Percentiles rank a stretch among this genome's conserved stretches.
phyloP scores from a whole-genome alignment of 306 rosid species.

The Vicia sativa region DNA sequence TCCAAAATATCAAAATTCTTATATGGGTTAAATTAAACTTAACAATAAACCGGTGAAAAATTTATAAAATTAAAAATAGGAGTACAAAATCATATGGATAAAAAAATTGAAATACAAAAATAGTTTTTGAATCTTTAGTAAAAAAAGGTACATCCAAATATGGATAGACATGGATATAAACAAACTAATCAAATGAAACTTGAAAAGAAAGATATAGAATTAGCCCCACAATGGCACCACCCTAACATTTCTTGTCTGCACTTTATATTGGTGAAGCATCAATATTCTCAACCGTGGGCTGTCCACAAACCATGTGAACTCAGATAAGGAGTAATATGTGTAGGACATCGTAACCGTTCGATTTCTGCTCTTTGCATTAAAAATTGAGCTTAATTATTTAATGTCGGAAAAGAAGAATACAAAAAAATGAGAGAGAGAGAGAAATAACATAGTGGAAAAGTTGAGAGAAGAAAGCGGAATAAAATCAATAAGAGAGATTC shows the following conservation, averaged over 20 bases:
- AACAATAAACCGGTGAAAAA: too few relatives aligned
- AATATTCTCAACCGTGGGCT: conserved; percentile 24
- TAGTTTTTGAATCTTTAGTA: too few relatives aligned
- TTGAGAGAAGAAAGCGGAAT: neutral
- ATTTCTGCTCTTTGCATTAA: conserved; percentile 6
- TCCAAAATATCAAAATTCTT: too few relatives aligned
- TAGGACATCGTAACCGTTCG: neutral
- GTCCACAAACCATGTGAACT: conserved; percentile 23
- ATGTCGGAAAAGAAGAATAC: neutral
- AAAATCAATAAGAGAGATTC: conserved; percentile 23
- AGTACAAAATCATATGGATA: too few relatives aligned
- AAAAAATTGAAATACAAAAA: too few relatives aligned
- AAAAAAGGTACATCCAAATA: too few relatives aligned
- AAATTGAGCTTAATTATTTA: neutral
- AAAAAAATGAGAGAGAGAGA: neutral
- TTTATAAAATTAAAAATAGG: too few relatives aligned
- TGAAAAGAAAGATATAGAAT: conserved; percentile 5
- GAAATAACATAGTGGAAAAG: neutral
- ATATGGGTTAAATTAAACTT: too few relatives aligned
- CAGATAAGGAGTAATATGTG: conserved; percentile 2
- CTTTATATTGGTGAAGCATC: conserved; percentile 10
- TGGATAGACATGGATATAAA: conserved; percentile 1
- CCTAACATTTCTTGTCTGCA: neutral
- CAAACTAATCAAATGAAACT: conserved; percentile 13
- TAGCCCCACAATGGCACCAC: conserved; percentile 4